A percentile compares a stretch with the other conserved stretches of the same genome.
Conservation (phyloP, 352 stramenopile genomes). For the Phytophthora tubulina region DNA sequence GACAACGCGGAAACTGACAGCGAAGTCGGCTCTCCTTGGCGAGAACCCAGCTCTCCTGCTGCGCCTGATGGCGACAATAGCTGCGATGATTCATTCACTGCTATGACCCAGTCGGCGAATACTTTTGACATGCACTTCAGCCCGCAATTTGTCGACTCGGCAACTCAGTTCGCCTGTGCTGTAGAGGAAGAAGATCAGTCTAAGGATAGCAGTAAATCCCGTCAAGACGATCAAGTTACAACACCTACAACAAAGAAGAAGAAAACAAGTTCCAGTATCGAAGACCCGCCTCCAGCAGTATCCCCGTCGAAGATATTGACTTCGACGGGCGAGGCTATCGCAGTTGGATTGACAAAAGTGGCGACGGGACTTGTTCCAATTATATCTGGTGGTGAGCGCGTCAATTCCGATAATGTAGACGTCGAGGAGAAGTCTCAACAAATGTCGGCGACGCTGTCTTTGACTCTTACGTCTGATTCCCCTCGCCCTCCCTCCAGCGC, state of each 20-base stretch:
- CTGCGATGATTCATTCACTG: constrained; percentile 34
- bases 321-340: background rate
- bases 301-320: background rate
- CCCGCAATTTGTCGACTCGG: constrained; percentile 56
- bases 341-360: background rate
- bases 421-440: constrained; percentile 48
- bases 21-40: constrained; percentile 28
- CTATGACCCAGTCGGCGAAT: constrained; percentile 42
- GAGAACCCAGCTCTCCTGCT: constrained; percentile 9
- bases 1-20: constrained; percentile 30
- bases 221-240: constrained; percentile 2
- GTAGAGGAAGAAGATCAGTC: constrained; percentile 1
- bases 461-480: constrained; percentile 30
- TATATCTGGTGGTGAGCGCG: background rate
- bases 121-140: constrained; percentile 65
- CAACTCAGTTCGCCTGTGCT: constrained; percentile 32
- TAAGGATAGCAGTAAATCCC: constrained; percentile 7
- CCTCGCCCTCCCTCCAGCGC: constrained; percentile 18
- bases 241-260: constrained; percentile 18
- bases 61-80: constrained; percentile 7
- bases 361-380: background rate
- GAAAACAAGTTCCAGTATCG: constrained; percentile 3
- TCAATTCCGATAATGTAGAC: constrained; percentile 36
- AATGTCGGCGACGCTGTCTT: constrained; percentile 34
- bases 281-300: background rate